These are phyloP conservation scores for Aspergillus pseudotamarii DNA, from an alignment of 2,329 filamentous ascomycete species.

Conservation along the genomic window DNA sequence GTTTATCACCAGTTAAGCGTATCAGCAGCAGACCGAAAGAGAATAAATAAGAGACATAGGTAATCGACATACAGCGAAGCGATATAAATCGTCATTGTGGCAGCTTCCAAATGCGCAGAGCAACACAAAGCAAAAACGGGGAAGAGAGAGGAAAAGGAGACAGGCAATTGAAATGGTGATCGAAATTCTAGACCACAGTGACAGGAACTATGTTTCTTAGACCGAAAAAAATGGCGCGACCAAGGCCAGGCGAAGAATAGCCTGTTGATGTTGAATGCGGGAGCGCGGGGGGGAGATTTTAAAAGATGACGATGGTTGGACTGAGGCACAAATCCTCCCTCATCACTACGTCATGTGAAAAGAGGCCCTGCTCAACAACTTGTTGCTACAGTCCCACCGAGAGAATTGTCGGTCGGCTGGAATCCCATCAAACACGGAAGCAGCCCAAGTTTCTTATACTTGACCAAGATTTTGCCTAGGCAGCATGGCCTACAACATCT, in stretches of 20 bases:
- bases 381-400: constrained; percentile 6
- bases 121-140: neutral
- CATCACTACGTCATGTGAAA: constrained; percentile 41
- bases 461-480: neutral
- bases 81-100: constrained; percentile 61
- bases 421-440: neutral
- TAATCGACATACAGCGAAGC: constrained; percentile 55
- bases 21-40: constrained; percentile 10
- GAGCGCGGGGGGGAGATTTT: neutral
- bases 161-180: constrained; percentile 8
- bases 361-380: neutral
- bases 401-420: neutral
- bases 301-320: neutral
- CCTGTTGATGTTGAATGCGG: neutral
- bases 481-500: neutral
- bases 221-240: neutral
- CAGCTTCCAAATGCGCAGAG: neutral
- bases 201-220: neutral
- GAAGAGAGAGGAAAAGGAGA: constrained; percentile 7
- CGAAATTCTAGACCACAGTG: neutral
- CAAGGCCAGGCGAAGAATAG: neutral
- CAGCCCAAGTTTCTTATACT: neutral
- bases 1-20: neutral
- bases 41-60: neutral
- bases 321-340: constrained; percentile 13